phyloP scores from a whole-genome alignment of 2,329 filamentous ascomycete genomes.

The Corynespora cassiicola region DNA sequence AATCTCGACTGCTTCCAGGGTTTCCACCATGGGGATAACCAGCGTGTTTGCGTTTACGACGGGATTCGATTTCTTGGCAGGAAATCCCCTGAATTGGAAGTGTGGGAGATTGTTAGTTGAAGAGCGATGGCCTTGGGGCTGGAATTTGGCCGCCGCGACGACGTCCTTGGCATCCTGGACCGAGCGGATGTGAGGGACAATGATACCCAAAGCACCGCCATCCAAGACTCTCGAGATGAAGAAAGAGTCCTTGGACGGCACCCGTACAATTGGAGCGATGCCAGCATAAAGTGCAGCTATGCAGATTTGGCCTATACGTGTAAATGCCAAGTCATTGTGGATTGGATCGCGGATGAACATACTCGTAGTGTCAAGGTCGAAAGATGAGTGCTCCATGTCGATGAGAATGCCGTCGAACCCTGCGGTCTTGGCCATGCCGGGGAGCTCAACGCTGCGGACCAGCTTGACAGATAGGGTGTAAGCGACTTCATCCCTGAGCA shows the following conservation, averaged over 20 bases:
- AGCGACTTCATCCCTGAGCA: conserved; percentile 35
- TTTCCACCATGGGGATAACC: conserved; percentile 54
- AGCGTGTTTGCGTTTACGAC: conserved; percentile 45
- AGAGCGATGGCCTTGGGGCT: conserved; percentile 44
- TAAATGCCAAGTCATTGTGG: background rate
- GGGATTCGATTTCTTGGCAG: conserved; percentile 43
- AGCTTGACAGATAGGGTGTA: conserved; percentile 41
- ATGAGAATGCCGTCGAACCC: conserved; percentile 52
- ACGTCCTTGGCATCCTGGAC: conserved; percentile 46
- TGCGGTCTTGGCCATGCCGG: conserved; percentile 49
- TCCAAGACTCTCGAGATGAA: conserved; percentile 50
- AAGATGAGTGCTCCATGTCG: conserved; percentile 54
- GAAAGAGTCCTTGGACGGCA: conserved; percentile 48
- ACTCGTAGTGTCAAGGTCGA: conserved; percentile 43
- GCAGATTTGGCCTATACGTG: conserved; percentile 47
- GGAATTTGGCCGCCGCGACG: conserved; percentile 47
- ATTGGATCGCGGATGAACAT: background rate
- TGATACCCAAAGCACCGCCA: conserved; percentile 49
- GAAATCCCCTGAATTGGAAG: conserved; percentile 43
- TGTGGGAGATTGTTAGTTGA: conserved; percentile 46
- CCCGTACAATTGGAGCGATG: conserved; percentile 51
- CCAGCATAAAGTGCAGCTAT: conserved; percentile 49
- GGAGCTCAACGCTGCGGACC: conserved; percentile 43
- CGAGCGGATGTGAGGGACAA: conserved; percentile 50
- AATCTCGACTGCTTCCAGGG: conserved; percentile 44